A percentile compares a stretch with the other conserved stretches of the same genome.
Evolutionary conservation across 2,329 filamentous ascomycete species (phyloP).

Genomic region (Colletotrichum sp.): DNA sequence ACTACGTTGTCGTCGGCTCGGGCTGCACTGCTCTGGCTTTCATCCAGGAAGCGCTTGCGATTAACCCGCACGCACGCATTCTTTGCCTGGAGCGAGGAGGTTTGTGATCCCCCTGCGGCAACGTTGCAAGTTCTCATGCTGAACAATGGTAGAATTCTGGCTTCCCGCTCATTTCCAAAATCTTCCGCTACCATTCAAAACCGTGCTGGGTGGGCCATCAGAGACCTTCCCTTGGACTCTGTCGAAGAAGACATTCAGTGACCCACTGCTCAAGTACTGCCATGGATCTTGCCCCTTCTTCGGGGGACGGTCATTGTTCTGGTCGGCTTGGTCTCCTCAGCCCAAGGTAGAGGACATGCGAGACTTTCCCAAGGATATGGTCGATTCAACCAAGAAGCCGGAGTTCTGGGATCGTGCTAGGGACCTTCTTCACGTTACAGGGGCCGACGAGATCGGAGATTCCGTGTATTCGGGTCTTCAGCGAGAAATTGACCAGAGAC

Average conservation of each 20-base stretch:
- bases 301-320: neutral
- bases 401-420: accelerated
- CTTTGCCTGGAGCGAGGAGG: neutral
- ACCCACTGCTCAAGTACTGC: neutral
- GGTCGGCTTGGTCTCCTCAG: neutral
- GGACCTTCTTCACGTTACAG: accelerated
- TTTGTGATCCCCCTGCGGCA: neutral
- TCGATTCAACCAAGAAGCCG: neutral
- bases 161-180: neutral
- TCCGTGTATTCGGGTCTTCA: neutral
- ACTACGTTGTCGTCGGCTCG: neutral
- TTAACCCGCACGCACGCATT: neutral
- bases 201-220: neutral
- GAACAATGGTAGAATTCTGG: neutral
- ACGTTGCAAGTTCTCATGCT: neutral
- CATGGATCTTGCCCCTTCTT: neutral
- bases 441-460: neutral
- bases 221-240: neutral
- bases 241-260: neutral
- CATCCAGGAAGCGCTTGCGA: neutral
- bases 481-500: neutral
- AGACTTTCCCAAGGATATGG: neutral
- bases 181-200: neutral
- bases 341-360: neutral
- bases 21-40: neutral